Conservation (phyloP, 2,329 filamentous ascomycete genomes). For the Hypoxylon sp. region DNA sequence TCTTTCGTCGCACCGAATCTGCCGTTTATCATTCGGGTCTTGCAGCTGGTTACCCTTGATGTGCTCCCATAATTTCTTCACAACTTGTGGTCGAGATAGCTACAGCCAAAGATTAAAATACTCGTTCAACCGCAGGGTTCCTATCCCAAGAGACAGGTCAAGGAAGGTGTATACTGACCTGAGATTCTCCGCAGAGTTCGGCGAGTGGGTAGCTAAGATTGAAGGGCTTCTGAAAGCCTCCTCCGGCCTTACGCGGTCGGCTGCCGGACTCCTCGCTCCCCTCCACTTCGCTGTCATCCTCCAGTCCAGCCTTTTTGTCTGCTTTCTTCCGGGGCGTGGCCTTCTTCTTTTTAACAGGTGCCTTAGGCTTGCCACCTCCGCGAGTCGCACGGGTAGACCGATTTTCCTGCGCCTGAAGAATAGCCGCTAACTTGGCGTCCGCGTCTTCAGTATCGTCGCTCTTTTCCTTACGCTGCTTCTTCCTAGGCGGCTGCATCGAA, state of each 20-base stretch:
- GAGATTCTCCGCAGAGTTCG: slow-evolving; percentile 77
- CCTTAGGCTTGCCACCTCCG: slow-evolving; percentile 71
- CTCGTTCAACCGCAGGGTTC: background rate
- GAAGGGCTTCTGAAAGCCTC: slow-evolving; percentile 93
- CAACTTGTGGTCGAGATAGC: slow-evolving; percentile 93
- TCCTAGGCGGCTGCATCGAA: slow-evolving; percentile 66
- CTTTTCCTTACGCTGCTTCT: slow-evolving; percentile 76
- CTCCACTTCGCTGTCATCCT: slow-evolving; percentile 84
- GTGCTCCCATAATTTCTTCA: slow-evolving; percentile 96
- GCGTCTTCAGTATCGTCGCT: slow-evolving; percentile 76
- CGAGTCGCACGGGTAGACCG: slow-evolving; percentile 80
- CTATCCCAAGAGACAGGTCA: background rate
- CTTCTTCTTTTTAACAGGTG: slow-evolving; percentile 74
- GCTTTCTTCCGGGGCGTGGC: slow-evolving; percentile 78
- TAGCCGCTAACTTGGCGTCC: slow-evolving; percentile 88
- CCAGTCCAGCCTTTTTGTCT: slow-evolving; percentile 79
- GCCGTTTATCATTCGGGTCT: slow-evolving; percentile 90
- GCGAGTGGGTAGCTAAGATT: slow-evolving; percentile 78
- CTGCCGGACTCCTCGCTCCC: slow-evolving; percentile 70
- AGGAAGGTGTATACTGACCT: slow-evolving; percentile 62
- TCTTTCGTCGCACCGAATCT: slow-evolving; percentile 92
- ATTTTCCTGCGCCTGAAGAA: slow-evolving; percentile 94
- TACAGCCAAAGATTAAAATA: slow-evolving; percentile 57
- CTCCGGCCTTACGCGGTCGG: slow-evolving; percentile 85
- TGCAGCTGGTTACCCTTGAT: slow-evolving; percentile 92